Percentiles rank a stretch among this genome's conserved stretches.
phyloP scores from a whole-genome alignment of 441 rosid genomes.

The Adansonia rubrostipa region DNA sequence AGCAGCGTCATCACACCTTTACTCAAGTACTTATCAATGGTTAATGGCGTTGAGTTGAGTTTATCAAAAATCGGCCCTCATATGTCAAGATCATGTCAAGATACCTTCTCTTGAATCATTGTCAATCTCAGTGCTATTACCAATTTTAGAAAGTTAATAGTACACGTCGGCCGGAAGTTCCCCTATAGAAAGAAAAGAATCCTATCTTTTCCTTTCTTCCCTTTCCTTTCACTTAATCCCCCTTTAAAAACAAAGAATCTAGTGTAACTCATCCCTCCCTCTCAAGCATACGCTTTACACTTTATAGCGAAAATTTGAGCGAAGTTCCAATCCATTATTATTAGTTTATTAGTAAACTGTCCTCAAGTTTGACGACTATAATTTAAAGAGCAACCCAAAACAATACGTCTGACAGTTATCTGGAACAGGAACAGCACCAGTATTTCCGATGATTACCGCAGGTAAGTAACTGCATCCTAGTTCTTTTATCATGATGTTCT shows the following conservation, averaged over 20 bases:
- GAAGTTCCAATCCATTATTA: not conserved
- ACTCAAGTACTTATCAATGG: not conserved
- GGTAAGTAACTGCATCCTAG: constrained; percentile 5
- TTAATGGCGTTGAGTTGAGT: not conserved
- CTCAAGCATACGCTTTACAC: not conserved
- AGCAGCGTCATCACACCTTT: no score
- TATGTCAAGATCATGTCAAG: not conserved
- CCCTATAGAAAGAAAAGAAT: not conserved
- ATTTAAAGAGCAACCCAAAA: not conserved
- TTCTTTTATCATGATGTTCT: constrained; percentile 3
- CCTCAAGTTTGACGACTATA: not conserved
- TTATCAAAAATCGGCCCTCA: not conserved
- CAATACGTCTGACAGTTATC: not conserved
- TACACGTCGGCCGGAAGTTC: not conserved
- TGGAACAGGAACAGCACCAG: not conserved
- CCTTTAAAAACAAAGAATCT: constrained; percentile 13
- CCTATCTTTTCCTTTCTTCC: not conserved
- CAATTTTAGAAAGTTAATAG: not conserved
- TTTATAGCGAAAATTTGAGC: not conserved
- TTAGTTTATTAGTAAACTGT: not conserved
- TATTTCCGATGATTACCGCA: constrained; percentile 18
- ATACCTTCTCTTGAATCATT: not conserved
- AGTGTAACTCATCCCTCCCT: not conserved
- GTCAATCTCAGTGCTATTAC: not conserved
- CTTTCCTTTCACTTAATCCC: not conserved